Percentiles rank a stretch among this genome's conserved stretches.
These are phyloP conservation scores for Arctium lappa DNA, from an alignment of 129 eudicot species.

Conservation along the genomic window DNA sequence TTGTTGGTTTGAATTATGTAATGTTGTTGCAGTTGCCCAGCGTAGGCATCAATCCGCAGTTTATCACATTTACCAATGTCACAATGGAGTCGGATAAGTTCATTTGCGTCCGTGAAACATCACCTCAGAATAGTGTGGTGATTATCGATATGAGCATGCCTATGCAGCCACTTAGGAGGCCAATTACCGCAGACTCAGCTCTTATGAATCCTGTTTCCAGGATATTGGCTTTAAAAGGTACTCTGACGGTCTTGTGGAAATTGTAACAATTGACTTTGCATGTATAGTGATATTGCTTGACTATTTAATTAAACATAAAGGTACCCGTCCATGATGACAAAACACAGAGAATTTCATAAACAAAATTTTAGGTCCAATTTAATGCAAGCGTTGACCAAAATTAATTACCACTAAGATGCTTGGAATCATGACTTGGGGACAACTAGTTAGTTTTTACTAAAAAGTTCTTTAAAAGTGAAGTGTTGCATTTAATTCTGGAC, in stretches of 20 bases:
- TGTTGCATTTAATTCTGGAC: neutral
- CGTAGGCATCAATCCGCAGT: slow-evolving; percentile 88
- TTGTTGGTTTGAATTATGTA: slow-evolving; percentile 7
- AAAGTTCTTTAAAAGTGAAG: neutral
- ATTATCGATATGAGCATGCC: slow-evolving; percentile 97
- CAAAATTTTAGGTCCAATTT: neutral
- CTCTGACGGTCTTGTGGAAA: neutral
- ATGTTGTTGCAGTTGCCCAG: slow-evolving; percentile 74
- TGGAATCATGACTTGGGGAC: neutral
- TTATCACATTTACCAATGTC: slow-evolving; percentile 91
- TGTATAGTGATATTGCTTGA: neutral
- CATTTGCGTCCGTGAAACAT: slow-evolving; percentile 92
- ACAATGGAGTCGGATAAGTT: slow-evolving; percentile 98
- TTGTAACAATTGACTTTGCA: neutral
- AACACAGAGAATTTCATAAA: neutral
- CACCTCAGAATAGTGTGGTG: slow-evolving; percentile 94
- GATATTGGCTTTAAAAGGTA: slow-evolving; percentile 89
- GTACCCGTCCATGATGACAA: neutral
- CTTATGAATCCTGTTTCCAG: slow-evolving; percentile 90
- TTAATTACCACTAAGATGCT: neutral
- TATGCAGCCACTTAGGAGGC: slow-evolving; percentile 86
- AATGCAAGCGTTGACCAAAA: neutral
- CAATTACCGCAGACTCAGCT: slow-evolving; percentile 96
- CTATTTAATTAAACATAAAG: neutral
- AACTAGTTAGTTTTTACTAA: neutral